Evolutionary conservation across 2,329 filamentous ascomycete genomes (phyloP).

Genomic region (Coniosporium tulheliwenetii): DNA sequence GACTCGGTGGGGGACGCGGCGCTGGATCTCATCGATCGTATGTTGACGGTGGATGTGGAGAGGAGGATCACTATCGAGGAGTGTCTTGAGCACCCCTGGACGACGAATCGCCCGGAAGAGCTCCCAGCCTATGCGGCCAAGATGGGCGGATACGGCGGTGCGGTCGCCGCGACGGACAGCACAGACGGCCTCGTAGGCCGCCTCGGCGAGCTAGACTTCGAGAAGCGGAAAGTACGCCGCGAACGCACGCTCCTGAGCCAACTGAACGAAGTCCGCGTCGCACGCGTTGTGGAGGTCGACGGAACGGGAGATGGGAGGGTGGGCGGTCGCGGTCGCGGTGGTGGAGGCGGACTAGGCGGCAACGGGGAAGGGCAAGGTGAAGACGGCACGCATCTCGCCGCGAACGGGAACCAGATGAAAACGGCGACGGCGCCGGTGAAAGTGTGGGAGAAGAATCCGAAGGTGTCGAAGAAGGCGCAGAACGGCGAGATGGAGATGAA

Average conservation of each 20-base stretch:
- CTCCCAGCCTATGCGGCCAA: not conserved
- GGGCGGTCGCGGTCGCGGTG: not conserved
- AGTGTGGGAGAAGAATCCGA: conserved; percentile 8
- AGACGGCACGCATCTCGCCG: too few species aligned
- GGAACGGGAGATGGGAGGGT: conserved; percentile 14
- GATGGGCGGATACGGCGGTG: conserved; percentile 8
- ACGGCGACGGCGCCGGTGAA: conserved; percentile 5
- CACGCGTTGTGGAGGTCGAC: conserved; percentile 38
- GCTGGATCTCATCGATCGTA: conserved; percentile 82
- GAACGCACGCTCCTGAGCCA: conserved; percentile 75
- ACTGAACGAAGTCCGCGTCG: conserved; percentile 59
- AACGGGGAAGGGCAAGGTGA: not conserved
- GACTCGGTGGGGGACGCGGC: conserved; percentile 75
- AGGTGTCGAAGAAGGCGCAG: conserved; percentile 4
- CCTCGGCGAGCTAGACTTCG: conserved; percentile 67
- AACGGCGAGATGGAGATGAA: conserved; percentile 9
- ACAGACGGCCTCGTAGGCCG: conserved; percentile 87
- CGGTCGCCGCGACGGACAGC: conserved; percentile 44
- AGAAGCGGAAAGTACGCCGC: conserved; percentile 60
- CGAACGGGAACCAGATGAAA: not conserved
- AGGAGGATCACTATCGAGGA: conserved; percentile 78
- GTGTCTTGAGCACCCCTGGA: conserved; percentile 84
- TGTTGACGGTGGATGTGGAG: conserved; percentile 79
- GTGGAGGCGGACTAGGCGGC: not conserved
- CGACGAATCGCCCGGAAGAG: conserved; percentile 40